A percentile compares a stretch with the other conserved stretches of the same genome.
Evolutionary conservation across 306 rosid species (phyloP).

Genomic region (Purshia tridentata): DNA sequence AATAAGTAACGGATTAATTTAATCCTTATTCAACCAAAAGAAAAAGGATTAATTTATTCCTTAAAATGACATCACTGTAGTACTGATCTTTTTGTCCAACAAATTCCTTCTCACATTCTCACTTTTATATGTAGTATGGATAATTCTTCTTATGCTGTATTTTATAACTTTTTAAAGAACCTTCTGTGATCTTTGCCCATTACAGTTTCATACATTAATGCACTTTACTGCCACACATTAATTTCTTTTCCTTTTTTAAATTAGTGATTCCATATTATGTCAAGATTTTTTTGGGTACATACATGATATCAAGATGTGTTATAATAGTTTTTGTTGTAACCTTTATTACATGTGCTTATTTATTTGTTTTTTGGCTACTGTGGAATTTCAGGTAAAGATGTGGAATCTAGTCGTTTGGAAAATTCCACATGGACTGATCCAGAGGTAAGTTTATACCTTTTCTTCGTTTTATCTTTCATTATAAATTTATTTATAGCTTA

Average conservation of each 20-base stretch:
- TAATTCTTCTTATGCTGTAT: background rate
- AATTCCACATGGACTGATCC: slow-evolving; percentile 43
- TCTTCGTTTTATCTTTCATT: background rate
- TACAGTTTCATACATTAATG: background rate
- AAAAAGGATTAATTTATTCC: background rate
- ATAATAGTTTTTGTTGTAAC: background rate
- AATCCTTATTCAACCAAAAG: too few relatives aligned
- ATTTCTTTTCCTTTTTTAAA: background rate
- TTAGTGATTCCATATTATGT: background rate
- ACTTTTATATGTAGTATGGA: background rate
- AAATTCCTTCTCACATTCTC: background rate
- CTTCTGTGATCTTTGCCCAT: background rate
- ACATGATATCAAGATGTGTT: background rate
- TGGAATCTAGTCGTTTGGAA: slow-evolving; percentile 43
- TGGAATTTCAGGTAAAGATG: slow-evolving; percentile 41
- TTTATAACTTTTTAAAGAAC: background rate
- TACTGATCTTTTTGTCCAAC: background rate
- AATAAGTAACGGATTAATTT: background rate
- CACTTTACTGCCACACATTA: background rate
- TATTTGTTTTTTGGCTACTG: background rate
- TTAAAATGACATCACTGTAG: background rate
- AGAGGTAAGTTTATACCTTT: slow-evolving; percentile 24
- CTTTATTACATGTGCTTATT: background rate
- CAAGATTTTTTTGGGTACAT: background rate
- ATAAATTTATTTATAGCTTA: background rate